Evolutionary conservation across 192 early-diverging fungal genomes (phyloP), one percentile per base, ranked within the genome.

Genomic region (Fimicolochytrium jonesii): DNA sequence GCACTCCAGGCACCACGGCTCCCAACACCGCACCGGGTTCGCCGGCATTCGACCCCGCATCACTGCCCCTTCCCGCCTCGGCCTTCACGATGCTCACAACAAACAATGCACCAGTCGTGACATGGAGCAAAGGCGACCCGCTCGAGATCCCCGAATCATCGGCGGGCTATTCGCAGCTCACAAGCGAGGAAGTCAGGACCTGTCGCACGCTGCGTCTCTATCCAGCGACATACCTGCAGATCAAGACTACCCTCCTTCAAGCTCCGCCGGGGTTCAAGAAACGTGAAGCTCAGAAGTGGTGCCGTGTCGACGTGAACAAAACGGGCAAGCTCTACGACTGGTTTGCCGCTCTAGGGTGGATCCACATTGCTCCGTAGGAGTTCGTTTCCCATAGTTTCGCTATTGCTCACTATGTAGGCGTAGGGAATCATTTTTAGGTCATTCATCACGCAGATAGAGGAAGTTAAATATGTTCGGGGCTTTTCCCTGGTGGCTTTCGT

Each of bases 301-400:
- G 87, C 56, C 81, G 89, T 33, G 88, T 97, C 22, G 94, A 97
- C 66, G 94, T 97, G 61, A 97, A 97, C 80, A 97, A 97, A 63
- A 77, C 72, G 6, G 70, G 66, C 28, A 75, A 88, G 61, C 77
- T 96, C 17, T 94, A 88, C 77, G 91, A 92, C 66, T 90, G 90
- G 80, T 97, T 90, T 77, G 87, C 85, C 20, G 72, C 77, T 43
- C 72, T 93, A 42, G 92, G 91, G 53, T 97, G 94, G 94, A n/a
- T n/a, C n/a, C n/a, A n/a, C n/a, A n/a, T n/a, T n/a, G n/a, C n/a
- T n/a, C n/a, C n/a, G n/a, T n/a, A n/a, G n/a, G n/a, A n/a, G n/a
- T n/a, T n/a, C n/a, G n/a, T n/a, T n/a, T n/a, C n/a, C n/a, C n/a
- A n/a, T n/a, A n/a, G n/a, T n/a, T n/a, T n/a, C n/a, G n/a, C n/a